These are phyloP conservation scores for Lactarius hengduanensis DNA, from an alignment of 768 basidiomycete species.

Conservation along the genomic window DNA sequence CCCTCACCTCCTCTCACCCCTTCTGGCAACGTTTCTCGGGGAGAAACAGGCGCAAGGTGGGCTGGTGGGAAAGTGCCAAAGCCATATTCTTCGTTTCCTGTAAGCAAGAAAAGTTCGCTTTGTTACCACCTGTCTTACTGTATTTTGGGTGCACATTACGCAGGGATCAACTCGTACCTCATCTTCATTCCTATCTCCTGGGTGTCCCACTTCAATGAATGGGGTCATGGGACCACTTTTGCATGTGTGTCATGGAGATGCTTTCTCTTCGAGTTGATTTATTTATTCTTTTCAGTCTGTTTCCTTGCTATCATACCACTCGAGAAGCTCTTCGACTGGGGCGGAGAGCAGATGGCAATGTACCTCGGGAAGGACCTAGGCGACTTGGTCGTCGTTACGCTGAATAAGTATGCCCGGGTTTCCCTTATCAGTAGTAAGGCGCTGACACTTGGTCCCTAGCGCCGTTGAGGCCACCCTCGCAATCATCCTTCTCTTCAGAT, in stretches of 20 bases:
- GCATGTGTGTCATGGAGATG: constrained; percentile 27
- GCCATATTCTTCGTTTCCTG: constrained; percentile 24
- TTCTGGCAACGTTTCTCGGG: constrained; percentile 26
- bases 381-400: constrained; percentile 60
- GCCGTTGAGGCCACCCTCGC: constrained; percentile 71
- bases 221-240: constrained; percentile 27
- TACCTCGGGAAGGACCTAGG: constrained; percentile 60
- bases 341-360: constrained; percentile 53
- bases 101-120: background rate
- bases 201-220: constrained; percentile 32
- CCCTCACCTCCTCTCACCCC: background rate
- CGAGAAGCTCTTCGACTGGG: constrained; percentile 65
- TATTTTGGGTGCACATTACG: background rate
- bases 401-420: constrained; percentile 55
- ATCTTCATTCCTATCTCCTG: constrained; percentile 34
- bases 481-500: constrained; percentile 61
- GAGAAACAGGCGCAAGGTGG: constrained; percentile 5
- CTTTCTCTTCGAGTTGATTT: background rate
- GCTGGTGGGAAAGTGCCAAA: constrained; percentile 16
- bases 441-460: constrained; percentile 36
- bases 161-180: constrained; percentile 31
- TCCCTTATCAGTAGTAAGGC: background rate
- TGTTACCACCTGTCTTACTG: background rate
- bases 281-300: constrained; percentile 43
- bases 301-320: constrained; percentile 67